phyloP scores from a whole-genome alignment of 164 flowering plant genomes.

The Chimonanthus praecox region DNA sequence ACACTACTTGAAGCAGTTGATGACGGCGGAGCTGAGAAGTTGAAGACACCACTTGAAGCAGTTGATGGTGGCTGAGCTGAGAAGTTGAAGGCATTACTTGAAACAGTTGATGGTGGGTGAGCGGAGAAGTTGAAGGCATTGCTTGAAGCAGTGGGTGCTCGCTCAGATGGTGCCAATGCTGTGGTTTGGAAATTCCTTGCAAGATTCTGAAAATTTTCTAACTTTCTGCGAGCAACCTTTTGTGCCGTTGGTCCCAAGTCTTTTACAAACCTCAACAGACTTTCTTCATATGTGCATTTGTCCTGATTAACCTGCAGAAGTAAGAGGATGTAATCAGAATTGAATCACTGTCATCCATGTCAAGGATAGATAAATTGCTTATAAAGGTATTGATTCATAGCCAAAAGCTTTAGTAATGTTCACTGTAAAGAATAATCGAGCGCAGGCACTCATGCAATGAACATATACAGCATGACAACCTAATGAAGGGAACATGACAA shows the following conservation, averaged over 20 bases:
- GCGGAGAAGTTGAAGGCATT: neutral
- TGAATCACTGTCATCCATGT: neutral
- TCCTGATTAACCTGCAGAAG: constrained; percentile 33
- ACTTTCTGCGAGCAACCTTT: constrained; percentile 40
- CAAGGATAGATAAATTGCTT: neutral
- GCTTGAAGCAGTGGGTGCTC: neutral
- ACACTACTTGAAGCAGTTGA: neutral
- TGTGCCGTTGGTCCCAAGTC: constrained; percentile 63
- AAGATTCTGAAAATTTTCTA: constrained; percentile 15
- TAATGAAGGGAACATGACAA: too few relatives aligned
- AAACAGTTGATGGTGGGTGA: neutral
- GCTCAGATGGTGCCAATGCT: neutral
- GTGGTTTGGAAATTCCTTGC: neutral
- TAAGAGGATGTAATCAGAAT: neutral
- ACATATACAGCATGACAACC: too few relatives aligned
- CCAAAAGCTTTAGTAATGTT: too few relatives aligned
- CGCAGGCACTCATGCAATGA: too few relatives aligned
- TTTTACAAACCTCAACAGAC: constrained; percentile 46
- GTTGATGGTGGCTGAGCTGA: neutral
- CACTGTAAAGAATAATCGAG: too few relatives aligned
- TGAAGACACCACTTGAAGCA: neutral
- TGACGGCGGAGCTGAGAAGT: constrained; percentile 5
- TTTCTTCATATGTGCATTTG: constrained; percentile 38
- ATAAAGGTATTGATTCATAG: too few relatives aligned
- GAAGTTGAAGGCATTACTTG: neutral